Evolutionary conservation across 257 asterid species (phyloP).

Genomic region (Nyctanthes arbortristis): DNA sequence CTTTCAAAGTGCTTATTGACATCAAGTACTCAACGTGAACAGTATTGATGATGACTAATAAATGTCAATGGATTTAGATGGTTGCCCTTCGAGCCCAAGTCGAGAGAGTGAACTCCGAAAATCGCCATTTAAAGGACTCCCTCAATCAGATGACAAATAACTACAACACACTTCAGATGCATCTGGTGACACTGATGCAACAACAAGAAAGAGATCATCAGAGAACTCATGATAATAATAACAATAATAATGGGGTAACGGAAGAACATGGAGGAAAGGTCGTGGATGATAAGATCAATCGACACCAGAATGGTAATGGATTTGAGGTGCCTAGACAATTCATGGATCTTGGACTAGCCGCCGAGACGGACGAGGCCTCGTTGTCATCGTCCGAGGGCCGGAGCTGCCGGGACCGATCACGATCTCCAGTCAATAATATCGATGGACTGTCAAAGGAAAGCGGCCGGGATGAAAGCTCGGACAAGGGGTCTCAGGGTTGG

Average conservation of each 20-base stretch:
- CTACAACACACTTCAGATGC: conserved; percentile 60
- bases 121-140: conserved; percentile 45
- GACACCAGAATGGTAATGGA: conserved; percentile 32
- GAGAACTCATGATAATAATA: conserved; percentile 27
- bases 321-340: conserved; percentile 71
- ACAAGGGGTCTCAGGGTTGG: conserved; percentile 39
- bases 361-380: conserved; percentile 49
- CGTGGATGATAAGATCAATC: conserved; percentile 8
- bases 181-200: conserved; percentile 51
- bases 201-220: conserved; percentile 37
- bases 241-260: conserved; percentile 14
- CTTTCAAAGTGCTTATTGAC: too few relatives aligned
- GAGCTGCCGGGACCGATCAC: conserved; percentile 37
- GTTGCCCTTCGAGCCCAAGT: conserved; percentile 62
- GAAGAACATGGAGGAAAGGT: conserved; percentile 31
- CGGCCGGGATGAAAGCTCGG: conserved; percentile 41
- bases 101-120: conserved; percentile 58
- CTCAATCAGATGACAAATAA: conserved; percentile 45
- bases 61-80: conserved; percentile 31
- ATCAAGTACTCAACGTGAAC: too few relatives aligned
- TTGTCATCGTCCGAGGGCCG: conserved; percentile 62
- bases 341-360: conserved; percentile 76
- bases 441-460: conserved; percentile 22
- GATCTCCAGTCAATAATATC: conserved; percentile 30
- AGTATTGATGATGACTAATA: neutral